A percentile compares a stretch with the other conserved stretches of the same genome.
These are phyloP conservation scores for Suillus subluteus DNA, from an alignment of 768 basidiomycete genomes.

Conservation along the genomic window DNA sequence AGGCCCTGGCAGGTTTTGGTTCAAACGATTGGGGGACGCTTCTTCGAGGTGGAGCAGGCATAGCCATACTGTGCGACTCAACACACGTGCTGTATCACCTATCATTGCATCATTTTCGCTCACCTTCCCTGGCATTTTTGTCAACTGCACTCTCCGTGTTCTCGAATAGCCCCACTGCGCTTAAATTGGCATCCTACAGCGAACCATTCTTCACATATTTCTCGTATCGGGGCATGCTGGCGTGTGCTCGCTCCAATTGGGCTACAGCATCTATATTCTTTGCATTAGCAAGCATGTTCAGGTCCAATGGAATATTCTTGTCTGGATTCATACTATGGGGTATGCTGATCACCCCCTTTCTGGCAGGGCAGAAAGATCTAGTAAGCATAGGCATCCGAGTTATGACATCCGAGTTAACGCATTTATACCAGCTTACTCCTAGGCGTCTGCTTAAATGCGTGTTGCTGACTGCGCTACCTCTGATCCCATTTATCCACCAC, in stretches of 20 bases:
- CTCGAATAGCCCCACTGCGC: slow-evolving; percentile 77
- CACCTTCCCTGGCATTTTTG: slow-evolving; percentile 61
- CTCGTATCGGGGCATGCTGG: slow-evolving; percentile 59
- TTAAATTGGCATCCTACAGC: slow-evolving; percentile 72
- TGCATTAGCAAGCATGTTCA: slow-evolving; percentile 62
- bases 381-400: slow-evolving; percentile 21
- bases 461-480: slow-evolving; percentile 48
- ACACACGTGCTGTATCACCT: slow-evolving; percentile 58
- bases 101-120: slow-evolving; percentile 58
- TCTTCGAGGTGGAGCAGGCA: slow-evolving; percentile 41
- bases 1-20: slow-evolving; percentile 10
- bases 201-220: slow-evolving; percentile 88
- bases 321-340: slow-evolving; percentile 83
- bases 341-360: slow-evolving; percentile 56
- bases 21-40: slow-evolving; percentile 24
- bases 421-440: slow-evolving; percentile 37
- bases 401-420: not conserved
- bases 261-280: slow-evolving; percentile 62
- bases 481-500: slow-evolving; percentile 72
- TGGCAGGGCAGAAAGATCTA: slow-evolving; percentile 38
- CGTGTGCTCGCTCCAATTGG: slow-evolving; percentile 47
- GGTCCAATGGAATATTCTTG: slow-evolving; percentile 79
- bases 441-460: slow-evolving; percentile 39
- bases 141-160: slow-evolving; percentile 72
- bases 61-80: slow-evolving; percentile 44